Evolutionary conservation across 1,284 basidiomycete genomes (phyloP).

Genomic region (Naganishia sp.): DNA sequence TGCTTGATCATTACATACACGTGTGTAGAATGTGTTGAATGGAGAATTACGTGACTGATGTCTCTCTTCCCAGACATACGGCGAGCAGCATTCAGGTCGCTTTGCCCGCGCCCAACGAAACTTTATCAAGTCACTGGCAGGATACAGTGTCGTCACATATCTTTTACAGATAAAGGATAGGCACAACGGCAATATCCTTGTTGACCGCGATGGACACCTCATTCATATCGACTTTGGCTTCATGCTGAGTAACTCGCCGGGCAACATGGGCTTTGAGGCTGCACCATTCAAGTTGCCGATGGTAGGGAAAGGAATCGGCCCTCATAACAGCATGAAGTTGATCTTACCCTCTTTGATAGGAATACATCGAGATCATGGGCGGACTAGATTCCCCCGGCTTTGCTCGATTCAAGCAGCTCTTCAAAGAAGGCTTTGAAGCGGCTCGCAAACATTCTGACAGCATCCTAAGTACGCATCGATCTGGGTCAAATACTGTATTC

Average conservation of each 20-base stretch:
- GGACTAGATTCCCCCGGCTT: constrained; percentile 78
- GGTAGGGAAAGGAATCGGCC: constrained; percentile 43
- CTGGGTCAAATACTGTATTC: background rate
- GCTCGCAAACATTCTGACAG: constrained; percentile 95
- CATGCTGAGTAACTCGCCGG: constrained; percentile 92
- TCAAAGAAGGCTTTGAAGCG: constrained; percentile 90
- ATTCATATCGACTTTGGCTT: constrained; percentile 95
- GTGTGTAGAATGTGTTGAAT: constrained; percentile 56
- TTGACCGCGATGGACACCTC: constrained; percentile 88
- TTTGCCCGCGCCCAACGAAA: constrained; percentile 83
- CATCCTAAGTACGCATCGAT: constrained; percentile 74
- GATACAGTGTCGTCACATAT: constrained; percentile 92
- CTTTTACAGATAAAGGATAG: constrained; percentile 98
- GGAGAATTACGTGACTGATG: background rate
- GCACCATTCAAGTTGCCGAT: constrained; percentile 94
- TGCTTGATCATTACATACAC: constrained; percentile 85
- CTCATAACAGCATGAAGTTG: background rate
- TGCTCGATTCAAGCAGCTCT: constrained; percentile 80
- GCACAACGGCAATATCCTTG: constrained; percentile 97
- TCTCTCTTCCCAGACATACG: constrained; percentile 67
- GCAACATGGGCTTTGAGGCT: constrained; percentile 95
- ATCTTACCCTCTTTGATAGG: constrained; percentile 51
- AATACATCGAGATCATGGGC: constrained; percentile 96
- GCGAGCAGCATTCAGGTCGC: constrained; percentile 80
- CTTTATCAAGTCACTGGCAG: constrained; percentile 92